Conservation (phyloP, 768 basidiomycete genomes). For the Kwoniella bestiolae region DNA sequence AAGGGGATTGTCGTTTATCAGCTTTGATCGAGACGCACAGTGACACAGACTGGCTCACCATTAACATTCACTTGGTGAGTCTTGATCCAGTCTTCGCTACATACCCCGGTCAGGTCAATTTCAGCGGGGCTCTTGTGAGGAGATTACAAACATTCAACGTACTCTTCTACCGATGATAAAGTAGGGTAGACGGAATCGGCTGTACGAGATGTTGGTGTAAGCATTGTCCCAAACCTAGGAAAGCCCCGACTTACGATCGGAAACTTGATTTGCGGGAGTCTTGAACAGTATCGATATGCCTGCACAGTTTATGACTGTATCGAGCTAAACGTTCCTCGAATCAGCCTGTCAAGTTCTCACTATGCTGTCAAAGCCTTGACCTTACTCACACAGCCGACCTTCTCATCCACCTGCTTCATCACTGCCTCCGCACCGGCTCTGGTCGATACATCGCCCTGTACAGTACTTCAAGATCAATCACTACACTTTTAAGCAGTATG, state of each 20-base stretch:
- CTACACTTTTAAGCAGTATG: not conserved
- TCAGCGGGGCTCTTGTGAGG: too few relatives aligned
- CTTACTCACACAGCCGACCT: conserved; percentile 13
- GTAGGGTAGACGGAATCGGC: conserved; percentile 32
- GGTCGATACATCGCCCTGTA: conserved; percentile 38
- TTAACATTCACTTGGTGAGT: conserved; percentile 29
- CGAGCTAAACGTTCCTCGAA: conserved; percentile 13
- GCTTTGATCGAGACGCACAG: too few relatives aligned
- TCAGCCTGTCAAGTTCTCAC: not conserved
- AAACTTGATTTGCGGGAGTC: conserved; percentile 20
- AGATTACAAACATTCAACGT: conserved; percentile 17
- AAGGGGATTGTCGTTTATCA: not conserved
- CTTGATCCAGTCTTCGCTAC: conserved; percentile 31
- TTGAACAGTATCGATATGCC: conserved; percentile 33
- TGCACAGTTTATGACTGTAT: conserved; percentile 45
- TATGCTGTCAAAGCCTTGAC: not conserved
- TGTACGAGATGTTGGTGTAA: not conserved
- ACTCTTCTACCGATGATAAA: conserved; percentile 37
- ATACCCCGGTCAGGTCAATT: too few relatives aligned
- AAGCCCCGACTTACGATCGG: conserved; percentile 36
- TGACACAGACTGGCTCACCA: too few relatives aligned
- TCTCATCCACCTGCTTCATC: conserved; percentile 19
- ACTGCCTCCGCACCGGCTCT: conserved; percentile 27
- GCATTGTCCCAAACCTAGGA: not conserved
- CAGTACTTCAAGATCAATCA: not conserved